A percentile compares a stretch with the other conserved stretches of the same genome.
phyloP scores from a whole-genome alignment of 805 yeast genomes.

The Wickerhamiella australiensis region DNA sequence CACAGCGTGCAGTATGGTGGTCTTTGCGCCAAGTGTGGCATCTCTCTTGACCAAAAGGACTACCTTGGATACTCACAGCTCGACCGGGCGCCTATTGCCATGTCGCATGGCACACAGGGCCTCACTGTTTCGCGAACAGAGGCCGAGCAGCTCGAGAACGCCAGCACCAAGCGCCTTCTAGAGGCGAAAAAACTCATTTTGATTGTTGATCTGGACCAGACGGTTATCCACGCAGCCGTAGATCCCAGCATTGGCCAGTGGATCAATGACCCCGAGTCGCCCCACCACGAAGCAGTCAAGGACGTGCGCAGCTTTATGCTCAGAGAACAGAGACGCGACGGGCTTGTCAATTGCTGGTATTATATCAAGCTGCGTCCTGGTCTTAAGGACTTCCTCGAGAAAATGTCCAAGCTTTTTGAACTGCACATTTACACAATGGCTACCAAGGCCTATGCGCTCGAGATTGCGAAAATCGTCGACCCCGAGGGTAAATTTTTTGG shows the following conservation, averaged over 20 bases:
- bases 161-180: slow-evolving; percentile 48
- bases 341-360: slow-evolving; percentile 54
- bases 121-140: slow-evolving; percentile 74
- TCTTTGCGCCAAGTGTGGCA: slow-evolving; percentile 85
- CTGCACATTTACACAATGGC: slow-evolving; percentile 98
- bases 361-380: slow-evolving; percentile 91
- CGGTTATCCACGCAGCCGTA: slow-evolving; percentile 94
- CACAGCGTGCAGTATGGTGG: slow-evolving; percentile 94
- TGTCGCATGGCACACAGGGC: slow-evolving; percentile 81
- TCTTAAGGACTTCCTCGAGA: slow-evolving; percentile 54
- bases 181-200: slow-evolving; percentile 60
- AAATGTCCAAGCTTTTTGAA: slow-evolving; percentile 58
- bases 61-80: slow-evolving; percentile 56
- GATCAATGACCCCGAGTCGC: slow-evolving; percentile 76
- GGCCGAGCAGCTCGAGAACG: slow-evolving; percentile 71
- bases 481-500: slow-evolving; percentile 81
- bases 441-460: slow-evolving; percentile 81
- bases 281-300: slow-evolving; percentile 71
- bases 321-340: slow-evolving; percentile 60
- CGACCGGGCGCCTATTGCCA: slow-evolving; percentile 70
- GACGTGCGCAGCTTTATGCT: slow-evolving; percentile 69
- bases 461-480: slow-evolving; percentile 82
- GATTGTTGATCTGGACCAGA: slow-evolving; percentile 94
- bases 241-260: slow-evolving; percentile 96
- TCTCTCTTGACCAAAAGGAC: slow-evolving; percentile 56